A percentile compares a stretch with the other conserved stretches of the same genome.
phyloP scores from a whole-genome alignment of 805 yeast genomes.

The Clavispora vitiphila region DNA sequence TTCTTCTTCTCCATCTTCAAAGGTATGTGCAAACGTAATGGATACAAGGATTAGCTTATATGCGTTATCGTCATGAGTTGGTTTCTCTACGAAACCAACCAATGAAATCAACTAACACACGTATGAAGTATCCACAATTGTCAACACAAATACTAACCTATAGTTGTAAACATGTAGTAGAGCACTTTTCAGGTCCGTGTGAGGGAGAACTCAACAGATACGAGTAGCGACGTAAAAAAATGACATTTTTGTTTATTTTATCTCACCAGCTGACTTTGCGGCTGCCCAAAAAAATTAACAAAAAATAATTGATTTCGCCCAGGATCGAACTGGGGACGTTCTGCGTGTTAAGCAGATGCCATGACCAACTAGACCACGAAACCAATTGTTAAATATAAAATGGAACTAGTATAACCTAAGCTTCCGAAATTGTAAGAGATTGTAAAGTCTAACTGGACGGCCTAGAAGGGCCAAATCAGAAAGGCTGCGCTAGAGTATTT shows the following conservation, averaged over 20 bases:
- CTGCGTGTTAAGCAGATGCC: slow-evolving; percentile 99
- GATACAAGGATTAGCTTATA: slow-evolving; percentile 22
- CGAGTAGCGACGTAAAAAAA: no score
- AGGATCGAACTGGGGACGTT: slow-evolving; percentile 99
- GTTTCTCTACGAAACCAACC: slow-evolving; percentile 30
- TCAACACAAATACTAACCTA: background rate
- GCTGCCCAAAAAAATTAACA: slow-evolving; percentile 2
- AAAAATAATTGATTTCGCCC: slow-evolving; percentile 80
- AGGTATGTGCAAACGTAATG: slow-evolving; percentile 8
- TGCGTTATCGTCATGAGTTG: slow-evolving; percentile 49
- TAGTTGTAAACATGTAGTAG: background rate
- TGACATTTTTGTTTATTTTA: no score
- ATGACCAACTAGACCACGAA: slow-evolving; percentile 98
- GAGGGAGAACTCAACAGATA: no score
- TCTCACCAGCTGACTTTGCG: no score
- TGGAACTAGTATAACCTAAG: no score
- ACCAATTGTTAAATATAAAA: no score
- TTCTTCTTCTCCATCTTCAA: background rate
- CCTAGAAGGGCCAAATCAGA: no score
- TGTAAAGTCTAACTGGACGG: no score
- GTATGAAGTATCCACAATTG: slow-evolving; percentile 24
- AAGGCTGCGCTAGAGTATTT: no score
- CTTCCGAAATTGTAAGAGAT: no score
- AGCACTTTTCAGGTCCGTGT: background rate
- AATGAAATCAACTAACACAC: slow-evolving; percentile 45